These are phyloP conservation scores for Alternaria conjuncta DNA, from an alignment of 2,329 filamentous ascomycete genomes.

Conservation along the genomic window DNA sequence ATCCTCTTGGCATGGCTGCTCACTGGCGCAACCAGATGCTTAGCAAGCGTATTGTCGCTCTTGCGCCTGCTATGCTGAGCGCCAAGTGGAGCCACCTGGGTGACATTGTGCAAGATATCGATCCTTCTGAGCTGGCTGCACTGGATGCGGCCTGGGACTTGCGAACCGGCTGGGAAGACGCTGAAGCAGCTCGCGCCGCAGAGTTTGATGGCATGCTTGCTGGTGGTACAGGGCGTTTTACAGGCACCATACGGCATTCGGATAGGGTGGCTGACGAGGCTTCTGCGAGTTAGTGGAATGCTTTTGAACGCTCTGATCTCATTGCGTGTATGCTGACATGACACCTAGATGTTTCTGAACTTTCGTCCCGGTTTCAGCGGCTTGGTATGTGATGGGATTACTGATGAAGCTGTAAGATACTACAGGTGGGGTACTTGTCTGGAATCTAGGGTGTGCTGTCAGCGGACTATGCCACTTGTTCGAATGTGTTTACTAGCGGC, in stretches of 20 bases:
- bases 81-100: constrained; percentile 46
- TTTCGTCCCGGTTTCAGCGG: neutral
- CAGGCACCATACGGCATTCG: constrained; percentile 31
- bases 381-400: neutral
- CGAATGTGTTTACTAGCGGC: neutral
- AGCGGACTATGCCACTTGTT: neutral
- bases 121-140: constrained; percentile 38
- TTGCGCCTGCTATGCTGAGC: constrained; percentile 48
- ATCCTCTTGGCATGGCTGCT: constrained; percentile 18
- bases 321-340: neutral
- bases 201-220: constrained; percentile 51
- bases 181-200: constrained; percentile 43
- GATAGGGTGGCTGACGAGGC: constrained; percentile 23
- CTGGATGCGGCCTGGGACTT: constrained; percentile 44
- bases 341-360: neutral
- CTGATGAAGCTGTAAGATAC: neutral
- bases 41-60: constrained; percentile 34
- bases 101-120: constrained; percentile 49
- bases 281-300: constrained; percentile 24
- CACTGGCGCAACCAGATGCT: constrained; percentile 30
- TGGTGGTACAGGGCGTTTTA: constrained; percentile 53
- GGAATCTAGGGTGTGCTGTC: neutral
- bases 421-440: neutral
- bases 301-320: neutral
- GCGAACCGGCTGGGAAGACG: constrained; percentile 40